These are phyloP conservation scores for Exophiala oligosperma DNA, from an alignment of 2,329 filamentous ascomycete species.

Conservation along the genomic window DNA sequence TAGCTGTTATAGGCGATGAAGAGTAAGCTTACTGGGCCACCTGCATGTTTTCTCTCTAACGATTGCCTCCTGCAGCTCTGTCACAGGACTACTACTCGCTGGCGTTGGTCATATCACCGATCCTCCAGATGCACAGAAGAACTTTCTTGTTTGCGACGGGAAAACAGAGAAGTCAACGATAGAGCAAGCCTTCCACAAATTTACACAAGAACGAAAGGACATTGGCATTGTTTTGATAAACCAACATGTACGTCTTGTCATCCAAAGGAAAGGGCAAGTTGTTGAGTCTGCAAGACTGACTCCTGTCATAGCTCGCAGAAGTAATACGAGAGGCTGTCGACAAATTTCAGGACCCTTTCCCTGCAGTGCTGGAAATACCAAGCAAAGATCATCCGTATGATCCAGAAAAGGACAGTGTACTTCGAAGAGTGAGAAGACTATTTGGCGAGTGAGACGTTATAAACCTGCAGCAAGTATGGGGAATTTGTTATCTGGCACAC, in stretches of 20 bases:
- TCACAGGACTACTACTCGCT: slow-evolving; percentile 91
- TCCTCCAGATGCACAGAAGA: slow-evolving; percentile 87
- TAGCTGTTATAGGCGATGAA: slow-evolving; percentile 98
- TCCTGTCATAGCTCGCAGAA: slow-evolving; percentile 74
- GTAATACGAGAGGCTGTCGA: slow-evolving; percentile 89
- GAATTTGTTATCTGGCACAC: background rate
- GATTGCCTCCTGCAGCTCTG: slow-evolving; percentile 63
- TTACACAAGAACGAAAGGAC: slow-evolving; percentile 88
- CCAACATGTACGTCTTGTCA: slow-evolving; percentile 71
- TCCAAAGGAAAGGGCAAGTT: background rate
- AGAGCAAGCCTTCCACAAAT: slow-evolving; percentile 84
- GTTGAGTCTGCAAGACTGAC: slow-evolving; percentile 12
- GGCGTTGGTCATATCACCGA: slow-evolving; percentile 94
- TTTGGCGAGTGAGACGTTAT: slow-evolving; percentile 55
- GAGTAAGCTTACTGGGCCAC: slow-evolving; percentile 42
- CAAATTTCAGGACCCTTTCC: slow-evolving; percentile 90
- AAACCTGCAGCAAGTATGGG: background rate
- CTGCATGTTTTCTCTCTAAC: too few species aligned
- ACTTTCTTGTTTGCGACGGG: slow-evolving; percentile 92
- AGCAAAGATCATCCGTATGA: slow-evolving; percentile 99
- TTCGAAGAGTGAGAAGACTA: slow-evolving; percentile 78
- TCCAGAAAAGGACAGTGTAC: slow-evolving; percentile 95
- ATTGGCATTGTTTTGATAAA: slow-evolving; percentile 97
- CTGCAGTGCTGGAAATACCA: slow-evolving; percentile 93
- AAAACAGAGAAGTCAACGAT: slow-evolving; percentile 90